phyloP scores from a whole-genome alignment of 805 yeast genomes.

The Dipodascus albidus region DNA sequence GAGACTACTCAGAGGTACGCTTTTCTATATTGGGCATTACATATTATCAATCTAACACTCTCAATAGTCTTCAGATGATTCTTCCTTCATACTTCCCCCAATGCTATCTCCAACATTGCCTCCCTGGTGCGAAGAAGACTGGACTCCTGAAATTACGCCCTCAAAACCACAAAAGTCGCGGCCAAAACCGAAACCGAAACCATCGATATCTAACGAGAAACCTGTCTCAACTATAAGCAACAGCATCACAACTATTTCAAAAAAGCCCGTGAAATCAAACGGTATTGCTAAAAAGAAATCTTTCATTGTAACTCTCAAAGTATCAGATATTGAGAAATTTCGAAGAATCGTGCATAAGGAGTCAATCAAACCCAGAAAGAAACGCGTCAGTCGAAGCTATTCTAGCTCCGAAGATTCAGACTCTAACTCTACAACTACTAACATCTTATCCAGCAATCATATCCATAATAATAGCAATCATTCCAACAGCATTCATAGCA shows the following conservation, averaged over 20 bases:
- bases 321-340: not conserved
- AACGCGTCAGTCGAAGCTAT: constrained; percentile 8
- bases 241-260: not conserved
- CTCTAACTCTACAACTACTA: not conserved
- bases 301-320: constrained; percentile 9
- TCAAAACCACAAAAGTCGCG: not conserved
- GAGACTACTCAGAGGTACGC: not conserved
- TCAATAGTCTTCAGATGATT: not conserved
- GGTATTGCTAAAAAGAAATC: constrained; percentile 4
- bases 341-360: constrained; percentile 2
- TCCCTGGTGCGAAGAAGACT: constrained; percentile 12
- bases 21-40: not conserved
- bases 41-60: not conserved
- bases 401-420: constrained; percentile 9
- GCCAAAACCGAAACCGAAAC: constrained; percentile 10
- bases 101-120: constrained; percentile 30
- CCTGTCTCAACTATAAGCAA: not conserved
- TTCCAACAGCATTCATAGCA: not conserved
- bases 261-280: not conserved
- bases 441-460: not conserved
- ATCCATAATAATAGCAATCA: not conserved
- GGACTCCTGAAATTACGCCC: constrained; percentile 5
- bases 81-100: constrained; percentile 17
- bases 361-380: constrained; percentile 1
- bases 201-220: constrained; percentile 1